Evolutionary conservation across 2,329 filamentous ascomycete species (phyloP), one percentile per base, ranked within the genome.

Genomic region (Metarhizium anisopliae): DNA sequence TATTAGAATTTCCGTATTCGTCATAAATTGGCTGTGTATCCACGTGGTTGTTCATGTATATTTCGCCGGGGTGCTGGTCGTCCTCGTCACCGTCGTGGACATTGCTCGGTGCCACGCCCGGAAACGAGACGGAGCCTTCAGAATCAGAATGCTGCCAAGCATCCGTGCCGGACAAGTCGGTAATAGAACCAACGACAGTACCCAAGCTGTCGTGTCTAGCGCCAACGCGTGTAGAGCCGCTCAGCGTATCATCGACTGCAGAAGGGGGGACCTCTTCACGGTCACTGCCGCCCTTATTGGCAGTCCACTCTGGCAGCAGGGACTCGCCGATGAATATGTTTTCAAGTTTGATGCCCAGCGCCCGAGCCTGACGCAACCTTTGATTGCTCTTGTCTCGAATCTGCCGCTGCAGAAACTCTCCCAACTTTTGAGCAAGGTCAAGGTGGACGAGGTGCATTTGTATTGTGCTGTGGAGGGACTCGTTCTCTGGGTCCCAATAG

Each of bases 281-380:
- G 18, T 11, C 20, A 16, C 25, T 43, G n/a, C 25, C 43, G 3
- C 50, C 55, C 5, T 53, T 52, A 1, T 56, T 40, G 40, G n/a
- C 5, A 20, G 11, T 35, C 69, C 68, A 71, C 3, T 61, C 60
- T 2, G 68, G 68, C 40, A 72, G 55, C 20, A 72, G 53, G 13
- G 59, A 58, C 4, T 58, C 25, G 6, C 67, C 64, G 18, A 72
- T 62, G 10, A 18, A 43, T 2, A 72, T 40, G 3, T 65, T 53
- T 0, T 53, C 20, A 1, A 68, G 40, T 0, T 35, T 6, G 29
- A 70, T 2, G 0, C 64, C 64, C 1, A 63, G 53, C 8, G 30
- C 30, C 3, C 54, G 55, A 2, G 69, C 69, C 18, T 67, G 58
- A 0, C 57, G 51, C 0, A 72, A 59, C 36, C 60, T 65, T 7